Conservation (phyloP, 1,284 basidiomycete species). For the Ustilago tritici region DNA sequence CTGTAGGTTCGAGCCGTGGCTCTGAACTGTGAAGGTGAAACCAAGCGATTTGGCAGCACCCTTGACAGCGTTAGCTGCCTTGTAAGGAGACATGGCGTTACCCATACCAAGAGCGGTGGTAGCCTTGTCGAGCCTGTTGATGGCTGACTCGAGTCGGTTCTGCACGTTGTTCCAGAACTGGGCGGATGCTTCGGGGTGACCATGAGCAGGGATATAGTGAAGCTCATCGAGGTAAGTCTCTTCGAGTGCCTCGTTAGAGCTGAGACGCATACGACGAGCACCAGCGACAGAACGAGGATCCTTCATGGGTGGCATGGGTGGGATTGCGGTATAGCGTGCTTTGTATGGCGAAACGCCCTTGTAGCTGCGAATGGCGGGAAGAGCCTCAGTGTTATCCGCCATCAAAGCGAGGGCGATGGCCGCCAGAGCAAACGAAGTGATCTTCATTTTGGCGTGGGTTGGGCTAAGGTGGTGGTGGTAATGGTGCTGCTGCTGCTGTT, state of each 20-base stretch:
- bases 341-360: conserved; percentile 50
- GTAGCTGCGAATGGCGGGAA: conserved; percentile 47
- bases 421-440: conserved; percentile 48
- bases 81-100: conserved; percentile 28
- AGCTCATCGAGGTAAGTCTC: conserved; percentile 53
- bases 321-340: conserved; percentile 32
- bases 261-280: conserved; percentile 45
- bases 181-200: conserved; percentile 20
- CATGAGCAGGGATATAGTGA: conserved; percentile 36
- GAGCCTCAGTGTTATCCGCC: conserved; percentile 42
- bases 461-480: background rate
- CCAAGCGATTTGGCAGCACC: conserved; percentile 46
- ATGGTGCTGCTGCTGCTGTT: conserved; percentile 5
- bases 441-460: conserved; percentile 30
- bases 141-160: conserved; percentile 42
- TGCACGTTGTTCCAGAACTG: conserved; percentile 52
- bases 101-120: conserved; percentile 36
- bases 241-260: conserved; percentile 38
- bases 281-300: conserved; percentile 43
- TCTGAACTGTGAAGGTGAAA: conserved; percentile 45
- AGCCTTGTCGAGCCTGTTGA: conserved; percentile 40
- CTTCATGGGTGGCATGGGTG: conserved; percentile 20
- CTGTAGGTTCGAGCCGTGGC: conserved; percentile 20
- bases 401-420: conserved; percentile 50
- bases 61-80: conserved; percentile 37